Conservation (phyloP, 352 stramenopile genomes). For the Phytopythium sindhum region DNA sequence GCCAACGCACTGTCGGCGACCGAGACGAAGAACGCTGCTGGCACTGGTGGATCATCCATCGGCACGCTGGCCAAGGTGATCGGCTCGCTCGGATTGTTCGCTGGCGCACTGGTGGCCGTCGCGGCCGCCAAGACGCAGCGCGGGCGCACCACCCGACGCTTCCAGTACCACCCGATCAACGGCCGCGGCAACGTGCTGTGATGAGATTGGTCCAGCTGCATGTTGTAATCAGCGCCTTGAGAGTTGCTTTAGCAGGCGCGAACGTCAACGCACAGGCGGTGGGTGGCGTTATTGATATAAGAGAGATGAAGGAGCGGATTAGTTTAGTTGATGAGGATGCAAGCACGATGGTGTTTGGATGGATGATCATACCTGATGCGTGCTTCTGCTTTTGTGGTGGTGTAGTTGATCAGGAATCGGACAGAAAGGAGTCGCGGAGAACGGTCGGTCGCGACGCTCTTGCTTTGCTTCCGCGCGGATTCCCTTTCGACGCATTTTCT, state of each 20-base stretch:
- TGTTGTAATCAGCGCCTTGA: conserved; percentile 10
- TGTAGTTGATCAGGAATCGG: too few species aligned
- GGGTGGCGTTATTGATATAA: not conserved
- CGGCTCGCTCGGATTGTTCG: conserved; percentile 33
- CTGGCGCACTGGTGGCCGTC: conserved; percentile 25
- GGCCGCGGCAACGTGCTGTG: conserved; percentile 18
- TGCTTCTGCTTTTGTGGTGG: not conserved
- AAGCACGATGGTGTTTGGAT: not conserved
- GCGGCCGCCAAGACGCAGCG: conserved; percentile 28
- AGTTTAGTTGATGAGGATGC: not conserved
- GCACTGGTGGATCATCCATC: not conserved
- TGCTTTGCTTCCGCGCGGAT: not conserved
- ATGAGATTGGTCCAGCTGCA: conserved; percentile 1
- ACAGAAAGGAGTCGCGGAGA: too few species aligned
- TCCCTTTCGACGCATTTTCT: not conserved
- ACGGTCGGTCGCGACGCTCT: not conserved
- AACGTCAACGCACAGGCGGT: too few species aligned
- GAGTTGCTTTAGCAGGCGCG: not conserved
- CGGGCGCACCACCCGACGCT: conserved; percentile 23
- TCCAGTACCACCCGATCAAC: conserved; percentile 55
- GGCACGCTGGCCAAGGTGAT: conserved; percentile 27
- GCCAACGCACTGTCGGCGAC: not conserved
- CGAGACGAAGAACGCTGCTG: not conserved
- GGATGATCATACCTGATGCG: not conserved
- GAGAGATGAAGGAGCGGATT: not conserved